These are phyloP conservation scores for Lyophyllum decastes DNA, from an alignment of 768 basidiomycete genomes.

Conservation along the genomic window DNA sequence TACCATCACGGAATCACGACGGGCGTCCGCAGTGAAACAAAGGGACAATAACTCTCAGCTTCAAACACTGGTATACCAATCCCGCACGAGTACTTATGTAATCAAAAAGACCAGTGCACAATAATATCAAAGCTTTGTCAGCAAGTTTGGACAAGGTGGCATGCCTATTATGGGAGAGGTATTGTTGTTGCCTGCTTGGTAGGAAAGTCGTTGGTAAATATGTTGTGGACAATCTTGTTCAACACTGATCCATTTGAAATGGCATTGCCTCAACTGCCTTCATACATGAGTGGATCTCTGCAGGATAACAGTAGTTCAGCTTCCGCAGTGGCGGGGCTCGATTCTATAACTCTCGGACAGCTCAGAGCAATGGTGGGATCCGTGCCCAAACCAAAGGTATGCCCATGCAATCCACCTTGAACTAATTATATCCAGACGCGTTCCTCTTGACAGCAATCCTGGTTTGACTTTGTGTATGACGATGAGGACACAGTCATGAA, in stretches of 20 bases:
- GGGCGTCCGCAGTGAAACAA: constrained; percentile 7
- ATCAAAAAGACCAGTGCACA: too few species aligned
- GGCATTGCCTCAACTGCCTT: constrained; percentile 29
- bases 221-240: neutral
- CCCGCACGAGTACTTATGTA: too few species aligned
- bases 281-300: constrained; percentile 27
- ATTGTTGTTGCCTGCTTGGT: neutral
- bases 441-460: constrained; percentile 61
- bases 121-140: too few species aligned
- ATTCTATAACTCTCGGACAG: constrained; percentile 82
- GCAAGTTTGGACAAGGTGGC: too few species aligned
- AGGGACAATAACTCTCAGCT: neutral
- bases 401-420: constrained; percentile 16
- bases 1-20: neutral
- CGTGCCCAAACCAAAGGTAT: constrained; percentile 75
- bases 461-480: constrained; percentile 92
- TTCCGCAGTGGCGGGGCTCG: constrained; percentile 45
- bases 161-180: neutral
- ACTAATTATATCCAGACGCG: constrained; percentile 9
- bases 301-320: constrained; percentile 24
- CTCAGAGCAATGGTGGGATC: constrained; percentile 72
- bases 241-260: constrained; percentile 10
- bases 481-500: constrained; percentile 96
- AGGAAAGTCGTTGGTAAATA: neutral
- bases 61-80: too few species aligned